These are phyloP conservation scores for Ceratonia siliqua DNA, from an alignment of 306 rosid genomes.

Conservation along the genomic window DNA sequence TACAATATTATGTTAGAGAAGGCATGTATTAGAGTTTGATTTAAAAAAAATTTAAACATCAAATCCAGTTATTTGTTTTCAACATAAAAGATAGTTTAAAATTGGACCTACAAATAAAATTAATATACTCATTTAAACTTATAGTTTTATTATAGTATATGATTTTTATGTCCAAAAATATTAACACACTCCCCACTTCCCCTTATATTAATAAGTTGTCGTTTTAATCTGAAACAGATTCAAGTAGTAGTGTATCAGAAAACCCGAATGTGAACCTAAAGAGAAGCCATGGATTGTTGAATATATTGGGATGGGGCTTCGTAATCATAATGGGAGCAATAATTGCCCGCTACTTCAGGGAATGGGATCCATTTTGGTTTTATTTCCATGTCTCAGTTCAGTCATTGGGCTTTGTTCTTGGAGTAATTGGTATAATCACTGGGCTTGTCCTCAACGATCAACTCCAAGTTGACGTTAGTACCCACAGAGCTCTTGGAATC, in stretches of 20 bases:
- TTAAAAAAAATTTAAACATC: too few relatives aligned
- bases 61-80: too few relatives aligned
- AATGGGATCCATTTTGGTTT: constrained; percentile 71
- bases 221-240: constrained; percentile 40
- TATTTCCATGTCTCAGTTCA: constrained; percentile 59
- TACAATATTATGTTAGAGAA: too few relatives aligned
- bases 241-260: constrained; percentile 28
- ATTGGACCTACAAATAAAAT: too few relatives aligned
- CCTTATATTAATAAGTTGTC: too few relatives aligned
- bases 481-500: constrained; percentile 70
- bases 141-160: too few relatives aligned
- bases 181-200: too few relatives aligned
- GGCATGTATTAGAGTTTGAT: too few relatives aligned
- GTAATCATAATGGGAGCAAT: constrained; percentile 66
- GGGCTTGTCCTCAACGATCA: constrained; percentile 53
- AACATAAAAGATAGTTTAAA: too few relatives aligned
- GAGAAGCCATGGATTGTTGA: constrained; percentile 68
- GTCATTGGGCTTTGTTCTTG: constrained; percentile 54
- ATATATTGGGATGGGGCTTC: constrained; percentile 78
- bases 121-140: too few relatives aligned
- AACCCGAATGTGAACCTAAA: constrained; percentile 41
- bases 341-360: constrained; percentile 60
- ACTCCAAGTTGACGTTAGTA: constrained; percentile 39
- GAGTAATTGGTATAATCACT: constrained; percentile 54
- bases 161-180: too few relatives aligned